Percentiles rank a stretch among this genome's conserved stretches.
Conservation (phyloP, 495 filamentous ascomycete species). For the Trichoderma virens region DNA sequence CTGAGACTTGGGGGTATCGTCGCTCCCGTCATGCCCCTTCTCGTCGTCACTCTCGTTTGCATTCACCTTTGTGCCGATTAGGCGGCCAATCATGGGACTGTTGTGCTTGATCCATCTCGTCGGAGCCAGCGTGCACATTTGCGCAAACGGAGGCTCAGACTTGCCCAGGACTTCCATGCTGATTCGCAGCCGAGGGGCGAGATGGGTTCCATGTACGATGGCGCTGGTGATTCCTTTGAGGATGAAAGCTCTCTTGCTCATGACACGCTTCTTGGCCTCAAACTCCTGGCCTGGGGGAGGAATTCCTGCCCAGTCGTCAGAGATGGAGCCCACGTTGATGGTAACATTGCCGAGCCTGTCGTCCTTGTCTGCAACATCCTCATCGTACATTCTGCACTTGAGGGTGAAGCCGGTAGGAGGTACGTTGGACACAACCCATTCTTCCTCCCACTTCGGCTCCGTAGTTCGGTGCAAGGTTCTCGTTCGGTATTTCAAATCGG, state of each 20-base stretch:
- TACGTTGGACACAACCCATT: conserved; percentile 84
- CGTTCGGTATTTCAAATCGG: conserved; percentile 62
- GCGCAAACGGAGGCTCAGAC: conserved; percentile 64
- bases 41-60: conserved; percentile 32
- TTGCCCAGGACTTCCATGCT: conserved; percentile 68
- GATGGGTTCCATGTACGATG: conserved; percentile 47
- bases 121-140: conserved; percentile 70
- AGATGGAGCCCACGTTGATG: conserved; percentile 48
- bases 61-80: conserved; percentile 63
- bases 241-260: conserved; percentile 76
- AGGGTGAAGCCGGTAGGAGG: conserved; percentile 69
- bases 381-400: conserved; percentile 78
- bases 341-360: conserved; percentile 81
- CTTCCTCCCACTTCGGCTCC: conserved; percentile 72
- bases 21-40: conserved; percentile 19
- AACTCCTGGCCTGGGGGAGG: conserved; percentile 49
- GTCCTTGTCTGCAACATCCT: conserved; percentile 80
- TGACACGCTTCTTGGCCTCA: conserved; percentile 72
- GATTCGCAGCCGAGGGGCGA: conserved; percentile 49
- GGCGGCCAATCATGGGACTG: conserved; percentile 78
- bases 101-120: conserved; percentile 77
- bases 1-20: conserved; percentile 37
- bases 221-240: conserved; percentile 52
- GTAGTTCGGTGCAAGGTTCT: conserved; percentile 61
- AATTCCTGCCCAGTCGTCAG: conserved; percentile 60